Evolutionary conservation across 2,329 filamentous ascomycete species (phyloP).

Genomic region (Cladosporium sp.): DNA sequence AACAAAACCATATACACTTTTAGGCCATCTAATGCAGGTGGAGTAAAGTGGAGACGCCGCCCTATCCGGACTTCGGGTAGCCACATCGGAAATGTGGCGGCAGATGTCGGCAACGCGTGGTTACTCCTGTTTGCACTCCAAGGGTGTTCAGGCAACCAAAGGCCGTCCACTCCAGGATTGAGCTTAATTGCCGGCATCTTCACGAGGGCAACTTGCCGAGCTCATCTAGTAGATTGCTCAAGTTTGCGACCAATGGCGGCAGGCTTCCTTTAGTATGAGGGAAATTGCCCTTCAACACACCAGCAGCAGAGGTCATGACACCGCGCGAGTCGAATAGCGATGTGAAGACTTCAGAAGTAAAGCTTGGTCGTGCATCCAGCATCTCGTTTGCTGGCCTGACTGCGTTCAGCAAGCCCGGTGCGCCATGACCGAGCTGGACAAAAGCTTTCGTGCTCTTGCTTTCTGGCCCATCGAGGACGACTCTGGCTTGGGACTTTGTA

Average conservation of each 20-base stretch:
- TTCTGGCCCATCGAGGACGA: conserved; percentile 55
- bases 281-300: conserved; percentile 56
- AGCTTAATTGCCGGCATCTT: background rate
- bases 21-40: background rate
- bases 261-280: conserved; percentile 29
- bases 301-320: conserved; percentile 60
- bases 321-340: conserved; percentile 54
- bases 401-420: conserved; percentile 48
- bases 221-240: conserved; percentile 61
- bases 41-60: background rate
- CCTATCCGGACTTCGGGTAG: background rate
- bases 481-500: conserved; percentile 3
- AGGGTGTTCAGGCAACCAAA: background rate
- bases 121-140: background rate
- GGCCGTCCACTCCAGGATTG: no score
- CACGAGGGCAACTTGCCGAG: conserved; percentile 36
- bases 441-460: conserved; percentile 56
- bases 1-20: background rate
- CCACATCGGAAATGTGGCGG: conserved; percentile 8
- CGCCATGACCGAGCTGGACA: conserved; percentile 56
- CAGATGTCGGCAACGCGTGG: background rate
- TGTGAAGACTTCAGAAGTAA: conserved; percentile 24
- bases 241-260: conserved; percentile 65
- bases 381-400: conserved; percentile 39
- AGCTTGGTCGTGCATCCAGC: background rate